A percentile compares a stretch with the other conserved stretches of the same genome.
These are phyloP conservation scores for Collybia mongolica DNA, from an alignment of 768 basidiomycete species.

Conservation along the genomic window DNA sequence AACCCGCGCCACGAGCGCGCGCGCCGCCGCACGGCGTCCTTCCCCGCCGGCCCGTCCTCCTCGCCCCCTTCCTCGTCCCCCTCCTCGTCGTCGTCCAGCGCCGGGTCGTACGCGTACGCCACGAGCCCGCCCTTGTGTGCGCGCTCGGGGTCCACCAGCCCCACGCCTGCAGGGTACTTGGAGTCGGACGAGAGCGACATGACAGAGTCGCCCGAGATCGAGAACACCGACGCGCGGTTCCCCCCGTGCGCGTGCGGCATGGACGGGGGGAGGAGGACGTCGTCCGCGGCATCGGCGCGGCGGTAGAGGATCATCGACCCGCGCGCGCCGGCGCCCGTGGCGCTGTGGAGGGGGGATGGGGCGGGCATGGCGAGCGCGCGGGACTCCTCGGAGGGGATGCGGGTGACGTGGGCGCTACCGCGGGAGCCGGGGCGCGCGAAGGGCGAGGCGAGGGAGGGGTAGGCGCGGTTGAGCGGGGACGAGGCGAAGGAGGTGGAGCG, in stretches of 20 bases:
- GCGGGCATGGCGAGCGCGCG: conserved; percentile 12
- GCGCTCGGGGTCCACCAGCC: conserved; percentile 15
- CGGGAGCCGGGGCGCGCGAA: conserved; percentile 17
- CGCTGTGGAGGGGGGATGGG: background rate
- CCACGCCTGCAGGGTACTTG: conserved; percentile 54
- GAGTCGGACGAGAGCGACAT: conserved; percentile 57
- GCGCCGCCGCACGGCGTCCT: conserved; percentile 14
- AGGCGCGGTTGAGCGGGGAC: conserved; percentile 15
- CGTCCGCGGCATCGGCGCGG: conserved; percentile 24
- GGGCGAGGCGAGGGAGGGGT: conserved; percentile 13
- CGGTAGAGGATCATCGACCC: conserved; percentile 37
- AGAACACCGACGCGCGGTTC: conserved; percentile 29
- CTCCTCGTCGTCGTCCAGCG: conserved; percentile 30
- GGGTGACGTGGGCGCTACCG: conserved; percentile 10
- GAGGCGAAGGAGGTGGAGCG: conserved; percentile 8
- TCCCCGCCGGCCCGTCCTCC: conserved; percentile 36
- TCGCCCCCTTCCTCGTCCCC: conserved; percentile 39
- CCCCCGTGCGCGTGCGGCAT: conserved; percentile 7
- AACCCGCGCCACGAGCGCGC: conserved; percentile 31
- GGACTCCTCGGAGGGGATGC: conserved; percentile 20
- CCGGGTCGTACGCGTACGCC: conserved; percentile 66
- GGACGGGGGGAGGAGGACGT: conserved; percentile 32
- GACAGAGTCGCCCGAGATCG: conserved; percentile 38
- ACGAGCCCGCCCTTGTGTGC: conserved; percentile 34
- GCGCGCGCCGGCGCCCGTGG: conserved; percentile 1